These are phyloP conservation scores for Gnomoniopsis smithogilvyi DNA, from an alignment of 2,329 filamentous ascomycete species.

Conservation along the genomic window DNA sequence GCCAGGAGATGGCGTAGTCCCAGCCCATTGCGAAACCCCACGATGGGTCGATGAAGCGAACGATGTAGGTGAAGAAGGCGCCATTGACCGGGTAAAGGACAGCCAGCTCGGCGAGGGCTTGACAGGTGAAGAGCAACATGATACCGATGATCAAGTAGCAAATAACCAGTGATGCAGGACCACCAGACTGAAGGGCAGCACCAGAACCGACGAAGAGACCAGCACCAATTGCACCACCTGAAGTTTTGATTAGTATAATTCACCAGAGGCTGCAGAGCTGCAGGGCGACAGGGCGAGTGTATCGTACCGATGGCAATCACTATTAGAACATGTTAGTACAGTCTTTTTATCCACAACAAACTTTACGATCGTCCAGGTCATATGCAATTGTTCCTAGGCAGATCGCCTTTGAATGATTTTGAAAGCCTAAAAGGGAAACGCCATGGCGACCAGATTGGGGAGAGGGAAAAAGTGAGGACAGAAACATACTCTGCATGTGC, in stretches of 20 bases:
- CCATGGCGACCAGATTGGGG: neutral
- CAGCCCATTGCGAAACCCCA: conserved; percentile 54
- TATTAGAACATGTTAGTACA: neutral
- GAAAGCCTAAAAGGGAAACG: neutral
- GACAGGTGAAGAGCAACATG: conserved; percentile 57
- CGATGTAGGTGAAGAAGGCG: conserved; percentile 59
- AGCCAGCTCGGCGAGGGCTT: conserved; percentile 58
- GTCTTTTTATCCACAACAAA: neutral
- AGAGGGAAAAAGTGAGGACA: neutral
- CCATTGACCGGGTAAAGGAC: conserved; percentile 60
- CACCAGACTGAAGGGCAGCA: conserved; percentile 55
- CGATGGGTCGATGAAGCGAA: conserved; percentile 59
- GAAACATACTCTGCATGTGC: conserved; percentile 36
- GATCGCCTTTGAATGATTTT: neutral
- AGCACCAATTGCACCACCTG: conserved; percentile 42
- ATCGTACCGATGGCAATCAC: conserved; percentile 42
- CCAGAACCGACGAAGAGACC: conserved; percentile 72
- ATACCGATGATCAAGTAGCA: conserved; percentile 53
- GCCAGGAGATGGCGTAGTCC: conserved; percentile 49
- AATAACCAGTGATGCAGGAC: conserved; percentile 49
- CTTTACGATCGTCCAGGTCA: neutral
- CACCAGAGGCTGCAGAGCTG: too few species aligned
- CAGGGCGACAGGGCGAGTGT: neutral
- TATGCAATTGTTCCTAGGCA: neutral
- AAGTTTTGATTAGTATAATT: neutral